Base-by-base conservation (phyloP, 305 asterid genomes). In the Fraxinus sp. region DNA sequence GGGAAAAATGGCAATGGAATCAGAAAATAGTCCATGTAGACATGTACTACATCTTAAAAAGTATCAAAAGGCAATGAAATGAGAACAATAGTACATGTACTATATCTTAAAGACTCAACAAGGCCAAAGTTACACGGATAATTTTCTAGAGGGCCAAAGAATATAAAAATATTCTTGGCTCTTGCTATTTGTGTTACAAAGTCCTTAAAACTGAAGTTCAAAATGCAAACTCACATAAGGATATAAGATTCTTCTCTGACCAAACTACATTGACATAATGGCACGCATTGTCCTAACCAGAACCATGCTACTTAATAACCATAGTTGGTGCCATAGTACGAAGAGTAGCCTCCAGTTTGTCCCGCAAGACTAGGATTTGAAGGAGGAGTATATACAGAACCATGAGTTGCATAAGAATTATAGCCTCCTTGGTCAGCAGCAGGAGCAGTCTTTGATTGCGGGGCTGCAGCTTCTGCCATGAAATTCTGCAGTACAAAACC, bases 261-360 rank as follows among this genome's bases (percentile, higher is more conserved):
- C 28, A 18, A 57, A 18, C 68, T 18, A 18, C 10, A 18, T 14
- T 49, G 22, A 49, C 62, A 49, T 49, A 49, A 4, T 49, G 68
- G 68, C 28, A 1, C 68, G 7, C 5, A 18, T 7, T 57, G 11
- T 18, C 68, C 20, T 5, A 39, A 49, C 62, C 20, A 16, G 22
- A 7, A 24, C 26, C 9, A n/a, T 28, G 18, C 79, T 16, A 76
- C 86, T 90, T 86, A 95, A 78, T 95, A 95, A 64, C 99, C 98
- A 70, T 95, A 95, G 80, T 85, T 91, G 84, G 89, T 79, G 44
- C 97, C 97, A 49, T 94, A 91, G 39, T 85, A 90, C 1, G 95
- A 88, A 85, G 93, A 91, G 59, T 95, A 95, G 24, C 93, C 95
- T 44, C 97, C 98, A 4, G 91, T 37, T 86, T 91, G 96, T 7